Conservation (phyloP, 352 stramenopile species). For the Globisporangium orthogonon region DNA sequence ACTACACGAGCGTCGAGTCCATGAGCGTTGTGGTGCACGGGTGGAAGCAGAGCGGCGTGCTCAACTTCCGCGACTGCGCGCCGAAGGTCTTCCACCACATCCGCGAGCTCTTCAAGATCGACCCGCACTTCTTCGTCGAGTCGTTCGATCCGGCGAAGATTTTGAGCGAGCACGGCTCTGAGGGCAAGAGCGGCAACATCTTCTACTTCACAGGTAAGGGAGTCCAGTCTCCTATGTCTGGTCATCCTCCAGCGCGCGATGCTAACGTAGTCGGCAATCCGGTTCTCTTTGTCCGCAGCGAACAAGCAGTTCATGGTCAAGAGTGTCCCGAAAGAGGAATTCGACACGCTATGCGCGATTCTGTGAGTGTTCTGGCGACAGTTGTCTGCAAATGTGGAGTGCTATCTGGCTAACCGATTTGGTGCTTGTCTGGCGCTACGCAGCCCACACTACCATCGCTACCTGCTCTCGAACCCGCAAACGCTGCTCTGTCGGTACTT, state of each 20-base stretch:
- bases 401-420: background rate
- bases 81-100: constrained; percentile 77
- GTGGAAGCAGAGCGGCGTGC: constrained; percentile 35
- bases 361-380: constrained; percentile 27
- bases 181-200: constrained; percentile 83
- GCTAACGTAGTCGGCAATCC: background rate
- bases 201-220: constrained; percentile 76
- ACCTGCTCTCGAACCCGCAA: constrained; percentile 65
- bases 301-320: constrained; percentile 89
- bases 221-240: background rate
- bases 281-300: constrained; percentile 17
- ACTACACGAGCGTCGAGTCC: constrained; percentile 65
- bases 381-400: background rate
- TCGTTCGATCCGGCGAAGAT: constrained; percentile 70
- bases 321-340: constrained; percentile 82
- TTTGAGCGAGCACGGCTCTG: constrained; percentile 70
- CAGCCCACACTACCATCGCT: constrained; percentile 70
- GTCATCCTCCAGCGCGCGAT: background rate
- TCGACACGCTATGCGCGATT: constrained; percentile 73
- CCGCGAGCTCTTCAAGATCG: constrained; percentile 69
- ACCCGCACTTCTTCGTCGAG: constrained; percentile 59
- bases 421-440: background rate
- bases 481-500: constrained; percentile 79
- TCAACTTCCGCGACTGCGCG: constrained; percentile 71
- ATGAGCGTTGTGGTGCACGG: constrained; percentile 74